Evolutionary conservation across 805 yeast genomes (phyloP).

Genomic region (Yamadazyma endophytica): DNA sequence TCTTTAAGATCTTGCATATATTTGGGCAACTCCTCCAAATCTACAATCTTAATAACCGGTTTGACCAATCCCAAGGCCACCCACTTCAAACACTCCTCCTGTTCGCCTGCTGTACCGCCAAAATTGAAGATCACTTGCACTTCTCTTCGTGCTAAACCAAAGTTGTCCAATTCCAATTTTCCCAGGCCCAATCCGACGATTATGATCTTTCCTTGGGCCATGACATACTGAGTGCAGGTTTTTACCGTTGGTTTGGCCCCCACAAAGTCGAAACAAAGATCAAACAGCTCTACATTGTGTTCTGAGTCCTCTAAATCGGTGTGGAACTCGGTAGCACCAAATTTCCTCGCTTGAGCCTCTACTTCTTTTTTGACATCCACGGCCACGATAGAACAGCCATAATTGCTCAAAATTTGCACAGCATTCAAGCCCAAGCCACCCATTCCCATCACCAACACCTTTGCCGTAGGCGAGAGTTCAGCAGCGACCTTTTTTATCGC

Average conservation of each 20-base stretch:
- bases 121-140: slow-evolving; percentile 34
- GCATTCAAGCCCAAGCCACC: slow-evolving; percentile 44
- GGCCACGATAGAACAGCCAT: slow-evolving; percentile 30
- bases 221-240: slow-evolving; percentile 26
- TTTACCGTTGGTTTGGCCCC: slow-evolving; percentile 30
- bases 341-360: slow-evolving; percentile 20
- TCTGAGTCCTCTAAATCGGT: slow-evolving; percentile 22
- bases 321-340: slow-evolving; percentile 42
- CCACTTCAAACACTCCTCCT: slow-evolving; percentile 40
- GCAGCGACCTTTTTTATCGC: slow-evolving; percentile 33
- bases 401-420: slow-evolving; percentile 31
- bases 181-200: slow-evolving; percentile 41
- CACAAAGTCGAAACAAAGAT: slow-evolving; percentile 35
- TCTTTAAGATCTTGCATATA: slow-evolving; percentile 28
- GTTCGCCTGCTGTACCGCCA: slow-evolving; percentile 44
- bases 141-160: slow-evolving; percentile 38
- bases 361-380: slow-evolving; percentile 27
- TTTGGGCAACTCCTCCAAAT: slow-evolving; percentile 33
- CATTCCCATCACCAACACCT: slow-evolving; percentile 35
- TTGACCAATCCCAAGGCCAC: slow-evolving; percentile 33
- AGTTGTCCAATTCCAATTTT: slow-evolving; percentile 26
- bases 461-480: slow-evolving; percentile 24
- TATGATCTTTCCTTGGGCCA: slow-evolving; percentile 32
- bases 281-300: slow-evolving; percentile 31
- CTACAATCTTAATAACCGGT: slow-evolving; percentile 27